Evolutionary conservation across 805 yeast genomes (phyloP).

Genomic region (Cyberlindnera meyerae): DNA sequence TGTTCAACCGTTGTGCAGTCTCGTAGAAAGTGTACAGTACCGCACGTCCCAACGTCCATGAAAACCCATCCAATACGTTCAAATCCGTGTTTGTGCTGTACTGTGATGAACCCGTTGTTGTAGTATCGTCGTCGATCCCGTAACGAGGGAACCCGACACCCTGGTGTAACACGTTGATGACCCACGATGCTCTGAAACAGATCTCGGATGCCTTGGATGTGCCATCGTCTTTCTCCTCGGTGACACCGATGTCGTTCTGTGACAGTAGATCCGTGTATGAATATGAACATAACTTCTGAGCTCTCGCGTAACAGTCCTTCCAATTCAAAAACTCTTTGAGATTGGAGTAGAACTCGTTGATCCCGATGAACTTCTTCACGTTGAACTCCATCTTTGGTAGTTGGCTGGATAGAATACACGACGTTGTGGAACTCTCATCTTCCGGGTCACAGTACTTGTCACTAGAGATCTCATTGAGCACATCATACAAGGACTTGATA

Average conservation of each 20-base stretch:
- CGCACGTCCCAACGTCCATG: constrained; percentile 61
- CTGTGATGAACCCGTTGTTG: constrained; percentile 21
- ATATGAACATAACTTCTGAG: constrained; percentile 42
- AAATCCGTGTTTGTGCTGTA: constrained; percentile 26
- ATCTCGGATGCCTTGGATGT: constrained; percentile 45
- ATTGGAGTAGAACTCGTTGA: constrained; percentile 65
- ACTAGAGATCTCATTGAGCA: constrained; percentile 28
- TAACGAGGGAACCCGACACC: constrained; percentile 57
- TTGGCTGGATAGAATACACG: constrained; percentile 48
- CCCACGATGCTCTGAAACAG: constrained; percentile 61
- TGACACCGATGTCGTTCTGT: constrained; percentile 14
- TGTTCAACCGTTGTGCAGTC: constrained; percentile 24
- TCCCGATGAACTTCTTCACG: constrained; percentile 54
- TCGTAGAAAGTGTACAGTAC: constrained; percentile 57
- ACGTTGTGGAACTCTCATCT: constrained; percentile 24
- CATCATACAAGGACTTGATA: constrained; percentile 40
- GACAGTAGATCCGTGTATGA: constrained; percentile 14
- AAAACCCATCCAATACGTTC: constrained; percentile 40
- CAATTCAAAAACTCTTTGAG: constrained; percentile 41
- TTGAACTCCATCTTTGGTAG: constrained; percentile 56
- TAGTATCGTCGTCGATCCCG: constrained; percentile 33
- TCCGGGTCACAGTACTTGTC: constrained; percentile 22
- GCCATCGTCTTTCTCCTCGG: constrained; percentile 26
- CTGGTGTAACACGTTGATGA: constrained; percentile 50
- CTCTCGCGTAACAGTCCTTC: constrained; percentile 35